Evolutionary conservation across 768 basidiomycete genomes (phyloP), one percentile per base, ranked within the genome.

Genomic region (Collybia nuda): DNA sequence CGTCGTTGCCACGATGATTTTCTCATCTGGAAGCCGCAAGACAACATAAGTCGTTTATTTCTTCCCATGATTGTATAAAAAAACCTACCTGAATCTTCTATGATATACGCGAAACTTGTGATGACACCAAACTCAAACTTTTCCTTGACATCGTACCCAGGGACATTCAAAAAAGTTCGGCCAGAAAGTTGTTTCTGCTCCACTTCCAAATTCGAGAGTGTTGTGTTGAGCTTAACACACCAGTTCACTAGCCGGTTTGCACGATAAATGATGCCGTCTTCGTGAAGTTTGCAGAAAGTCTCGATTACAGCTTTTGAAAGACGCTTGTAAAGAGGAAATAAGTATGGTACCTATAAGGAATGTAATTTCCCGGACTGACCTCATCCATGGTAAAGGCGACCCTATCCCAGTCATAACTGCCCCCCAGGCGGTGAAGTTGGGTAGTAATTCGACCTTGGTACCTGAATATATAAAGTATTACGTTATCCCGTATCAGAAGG

Each of bases 181-280:
- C 96, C 95, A 6, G 77, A 77, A 15, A 98, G 76, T 57, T 91
- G 82, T 61, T 93, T 93, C 66, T 96, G 92, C 40, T 98, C 96
- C 58, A 98, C 91, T 82, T 98, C 97, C 45, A 99, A 78, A 68
- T 98, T 98, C n/a, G 96, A 98, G 2, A 99, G 75, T 0, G 96
- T 96, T 1, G 97, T 99, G 66, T 98, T 97, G 52, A 99, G 74
- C 65, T 84, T 81, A 41, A 93, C 90, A 73, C 97, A 99, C 96
- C 97, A 98, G 62, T 98, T 97, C 52, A 98, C 96, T 39, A 99
- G 80, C 19, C 96, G 86, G 62, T 98, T 98, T 2, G 94, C 95
- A 22, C 97, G 90, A 69, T 98, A 98, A 40, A 99, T 65, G 56
- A 91, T 81, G 1, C 95, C 94, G 28, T 92, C 90, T 65, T 98